Evolutionary conservation across 2,329 filamentous ascomycete species (phyloP), one percentile per base, ranked within the genome.

Genomic region (Tolypocladium inflatum): DNA sequence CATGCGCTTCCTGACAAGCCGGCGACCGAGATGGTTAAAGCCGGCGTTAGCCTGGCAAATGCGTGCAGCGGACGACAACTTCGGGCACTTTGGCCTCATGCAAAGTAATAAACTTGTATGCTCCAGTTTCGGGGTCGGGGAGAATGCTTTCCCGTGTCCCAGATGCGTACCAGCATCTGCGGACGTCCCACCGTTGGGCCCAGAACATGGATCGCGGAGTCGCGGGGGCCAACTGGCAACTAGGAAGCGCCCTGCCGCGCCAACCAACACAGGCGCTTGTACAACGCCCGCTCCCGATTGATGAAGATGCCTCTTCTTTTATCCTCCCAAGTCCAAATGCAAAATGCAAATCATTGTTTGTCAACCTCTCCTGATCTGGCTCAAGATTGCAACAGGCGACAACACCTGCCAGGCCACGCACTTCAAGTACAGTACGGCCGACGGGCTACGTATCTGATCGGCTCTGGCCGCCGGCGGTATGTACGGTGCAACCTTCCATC

Each of bases 1-100:
- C 7, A 19, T n/a, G 45, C 45, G 17, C 15, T 50, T 19, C 26
- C 19, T 19, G 45, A 50, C 26, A 48, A 42, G 55, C 63, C 68
- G 67, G 68, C 68, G 68, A 66, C 70, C 68, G 65, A 68, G 60
- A 60, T 60, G 57, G 60, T 66, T 68, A 66, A 61, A 64, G 64
- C 65, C 66, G 67, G 68, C 57, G 63, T 66, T 67, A 65, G 60
- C 55, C 61, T 63, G 56, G 48, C 30, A n/a, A 19, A n/a, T 19
- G 19, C 26, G 48, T 50, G 45, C 30, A 51, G 48, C n/a, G 10
- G 30, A 50, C 48, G 30, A 13, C 26, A 35, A 35, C 30, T 51
- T n/a, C 26, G n/a, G 35, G 26, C 17, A 8, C 26, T 6, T 30
- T n/a, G 42, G 9, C 42, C 15, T 33, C 48, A n/a, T 51, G 48